Base-by-base conservation (phyloP, 257 asterid genomes). In the Capsicum baccatum region DNA sequence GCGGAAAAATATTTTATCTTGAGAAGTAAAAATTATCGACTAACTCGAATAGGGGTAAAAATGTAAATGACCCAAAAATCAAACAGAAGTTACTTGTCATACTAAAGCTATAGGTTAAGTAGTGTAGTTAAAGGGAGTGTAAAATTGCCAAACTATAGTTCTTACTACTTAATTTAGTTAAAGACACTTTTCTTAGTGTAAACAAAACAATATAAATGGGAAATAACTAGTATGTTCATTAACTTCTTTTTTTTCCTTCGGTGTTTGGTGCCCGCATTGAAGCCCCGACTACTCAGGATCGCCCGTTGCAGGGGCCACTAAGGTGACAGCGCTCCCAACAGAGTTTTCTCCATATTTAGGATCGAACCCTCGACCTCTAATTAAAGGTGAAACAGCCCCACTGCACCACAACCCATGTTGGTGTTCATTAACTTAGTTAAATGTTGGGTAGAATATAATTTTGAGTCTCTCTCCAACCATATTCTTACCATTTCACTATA, bases 401-500 rank as follows among this genome's bases (percentile, higher is more conserved):
- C 33, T 1, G 33, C 33, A 26, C 33, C 33, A 2, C 33, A 26
- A 26, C 33, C 2, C 33, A 26, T 26, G 33, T 26, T 26, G 33
- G 33, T 26, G 33, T 26, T 52, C 64, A 52, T 54, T 83, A 16
- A 35, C 79, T 62, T 62, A 16, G 62, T 85, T 84, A 63, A 73
- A 85, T 90, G 91, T 89, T 87, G 92, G 92, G 85, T 89, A 21
- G 52, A 83, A 9, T 60, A 81, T 64, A 52, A 66, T 50, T 64
- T 64, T 82, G 79, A 63, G 89, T 83, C 92, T 8, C 81, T 76
- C 82, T 78, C 64, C 92, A 89, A 59, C 85, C 90, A 87, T 86
- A 87, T 83, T 84, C 87, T 86, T 83, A 73, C 89, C 87, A 73
- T 88, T 88, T 87, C 85, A 85, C 83, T 86, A 68, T 33, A 73